Conservation (phyloP, 106 monocot genomes). For the Dendrobium officinale region DNA sequence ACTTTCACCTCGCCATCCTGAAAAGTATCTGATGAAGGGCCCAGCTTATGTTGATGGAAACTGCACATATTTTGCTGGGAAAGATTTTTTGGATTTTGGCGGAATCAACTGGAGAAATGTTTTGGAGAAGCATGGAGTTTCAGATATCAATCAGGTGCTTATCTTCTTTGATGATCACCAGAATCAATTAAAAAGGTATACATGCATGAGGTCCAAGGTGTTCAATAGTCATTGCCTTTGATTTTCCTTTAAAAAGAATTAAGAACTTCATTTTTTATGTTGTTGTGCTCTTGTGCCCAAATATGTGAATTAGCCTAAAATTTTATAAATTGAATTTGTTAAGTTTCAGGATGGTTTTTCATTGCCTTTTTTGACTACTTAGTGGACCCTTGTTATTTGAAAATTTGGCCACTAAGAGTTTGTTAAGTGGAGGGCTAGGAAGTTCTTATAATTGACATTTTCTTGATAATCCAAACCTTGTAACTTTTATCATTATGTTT, state of each 20-base stretch:
- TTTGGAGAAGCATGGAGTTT: slow-evolving; percentile 70
- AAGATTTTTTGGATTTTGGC: slow-evolving; percentile 93
- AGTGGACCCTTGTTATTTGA: neutral
- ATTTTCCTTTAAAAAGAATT: neutral
- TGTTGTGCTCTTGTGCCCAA: neutral
- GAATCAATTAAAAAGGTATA: slow-evolving; percentile 89
- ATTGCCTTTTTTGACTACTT: neutral
- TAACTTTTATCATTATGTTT: slow-evolving; percentile 1
- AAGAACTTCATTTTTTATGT: neutral
- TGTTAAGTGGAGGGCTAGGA: neutral
- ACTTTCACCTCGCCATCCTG: slow-evolving; percentile 79
- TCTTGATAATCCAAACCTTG: neutral
- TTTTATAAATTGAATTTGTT: neutral
- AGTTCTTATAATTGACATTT: neutral
- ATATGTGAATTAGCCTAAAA: neutral
- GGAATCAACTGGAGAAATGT: slow-evolving; percentile 61
- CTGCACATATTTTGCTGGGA: slow-evolving; percentile 93
- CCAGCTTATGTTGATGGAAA: slow-evolving; percentile 91
- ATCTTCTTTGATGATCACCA: slow-evolving; percentile 99
- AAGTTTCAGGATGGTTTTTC: neutral
- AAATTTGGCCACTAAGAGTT: neutral
- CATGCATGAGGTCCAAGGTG: neutral
- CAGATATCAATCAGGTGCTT: slow-evolving; percentile 55
- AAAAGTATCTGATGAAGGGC: slow-evolving; percentile 86
- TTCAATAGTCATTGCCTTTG: neutral